Evolutionary conservation across 2,329 filamentous ascomycete genomes (phyloP).

Genomic region (Cladosporium phlei): DNA sequence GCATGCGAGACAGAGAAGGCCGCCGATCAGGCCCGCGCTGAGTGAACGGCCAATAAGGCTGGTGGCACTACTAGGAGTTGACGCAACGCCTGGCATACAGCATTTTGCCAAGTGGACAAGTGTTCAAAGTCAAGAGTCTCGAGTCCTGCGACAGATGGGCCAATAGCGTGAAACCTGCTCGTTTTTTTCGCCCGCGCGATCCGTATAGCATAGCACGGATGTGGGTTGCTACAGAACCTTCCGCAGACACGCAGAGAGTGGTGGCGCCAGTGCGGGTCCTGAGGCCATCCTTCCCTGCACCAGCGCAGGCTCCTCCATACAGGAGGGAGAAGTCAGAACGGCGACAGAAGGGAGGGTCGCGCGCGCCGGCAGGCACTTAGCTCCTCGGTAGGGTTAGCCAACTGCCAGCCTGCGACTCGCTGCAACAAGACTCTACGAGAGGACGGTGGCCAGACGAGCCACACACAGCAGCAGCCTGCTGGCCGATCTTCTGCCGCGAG

Average conservation of each 20-base stretch:
- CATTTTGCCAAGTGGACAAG: conserved; percentile 8
- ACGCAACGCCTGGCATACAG: conserved; percentile 7
- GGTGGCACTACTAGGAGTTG: conserved; percentile 5
- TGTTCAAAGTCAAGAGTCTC: conserved; percentile 5
- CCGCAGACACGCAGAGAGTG: conserved; percentile 5
- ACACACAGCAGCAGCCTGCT: neutral
- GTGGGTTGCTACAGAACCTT: neutral
- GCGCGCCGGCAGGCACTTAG: no score
- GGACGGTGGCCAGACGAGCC: neutral
- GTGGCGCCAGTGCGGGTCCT: conserved; percentile 10
- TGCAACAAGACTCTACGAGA: conserved; percentile 6
- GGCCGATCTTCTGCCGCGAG: conserved; percentile 8
- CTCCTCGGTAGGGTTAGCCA: conserved; percentile 5
- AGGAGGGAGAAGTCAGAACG: no score
- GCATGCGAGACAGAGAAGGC: neutral
- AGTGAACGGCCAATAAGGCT: conserved; percentile 14
- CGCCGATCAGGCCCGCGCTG: conserved; percentile 3
- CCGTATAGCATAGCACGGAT: conserved; percentile 2
- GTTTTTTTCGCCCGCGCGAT: conserved; percentile 8
- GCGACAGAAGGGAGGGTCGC: no score
- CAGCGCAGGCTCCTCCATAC: no score
- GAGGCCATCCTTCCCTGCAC: no score
- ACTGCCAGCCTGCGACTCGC: conserved; percentile 3
- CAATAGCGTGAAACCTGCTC: conserved; percentile 8
- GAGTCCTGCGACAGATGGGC: conserved; percentile 1